Conservation (phyloP, 768 basidiomycete species). For the Thelephora ganbajun region DNA sequence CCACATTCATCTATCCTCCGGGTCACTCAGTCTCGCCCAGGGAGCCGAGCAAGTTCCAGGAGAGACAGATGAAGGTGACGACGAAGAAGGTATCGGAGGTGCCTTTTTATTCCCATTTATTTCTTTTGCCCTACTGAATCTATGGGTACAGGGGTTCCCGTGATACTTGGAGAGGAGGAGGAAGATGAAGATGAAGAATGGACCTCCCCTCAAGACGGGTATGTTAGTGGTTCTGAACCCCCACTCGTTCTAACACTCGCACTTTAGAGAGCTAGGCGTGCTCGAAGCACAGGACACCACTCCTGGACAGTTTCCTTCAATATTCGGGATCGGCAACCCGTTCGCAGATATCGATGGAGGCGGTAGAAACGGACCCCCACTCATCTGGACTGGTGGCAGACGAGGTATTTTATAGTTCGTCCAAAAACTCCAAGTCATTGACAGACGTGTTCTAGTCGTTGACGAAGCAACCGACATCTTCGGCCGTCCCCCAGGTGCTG, state of each 20-base stretch:
- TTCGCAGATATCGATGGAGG: slow-evolving; percentile 25
- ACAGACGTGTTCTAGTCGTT: slow-evolving; percentile 13
- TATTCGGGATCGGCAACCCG: slow-evolving; percentile 11
- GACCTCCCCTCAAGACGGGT: slow-evolving; percentile 44
- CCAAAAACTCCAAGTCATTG: background rate
- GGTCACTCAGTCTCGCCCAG: background rate
- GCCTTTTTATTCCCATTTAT: slow-evolving; percentile 7
- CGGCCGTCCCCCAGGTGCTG: slow-evolving; percentile 40
- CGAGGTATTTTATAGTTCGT: slow-evolving; percentile 19
- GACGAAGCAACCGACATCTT: slow-evolving; percentile 51
- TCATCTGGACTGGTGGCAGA: slow-evolving; percentile 21
- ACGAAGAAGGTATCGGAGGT: slow-evolving; percentile 52
- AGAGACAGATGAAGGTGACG: slow-evolving; percentile 24
- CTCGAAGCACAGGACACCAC: slow-evolving; percentile 16
- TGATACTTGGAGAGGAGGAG: slow-evolving; percentile 35
- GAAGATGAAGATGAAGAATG: slow-evolving; percentile 49
- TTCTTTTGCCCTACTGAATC: background rate
- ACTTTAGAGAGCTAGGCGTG: slow-evolving; percentile 19
- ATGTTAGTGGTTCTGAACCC: slow-evolving; percentile 1
- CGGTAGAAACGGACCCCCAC: slow-evolving; percentile 21
- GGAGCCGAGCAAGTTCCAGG: slow-evolving; percentile 20
- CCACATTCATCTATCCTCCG: background rate
- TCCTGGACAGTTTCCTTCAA: background rate
- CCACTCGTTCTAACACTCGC: slow-evolving; percentile 9
- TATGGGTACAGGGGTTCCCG: slow-evolving; percentile 3